A percentile compares a stretch with the other conserved stretches of the same genome.
Evolutionary conservation across 805 yeast species (phyloP).

Genomic region (Candida xyloterini): DNA sequence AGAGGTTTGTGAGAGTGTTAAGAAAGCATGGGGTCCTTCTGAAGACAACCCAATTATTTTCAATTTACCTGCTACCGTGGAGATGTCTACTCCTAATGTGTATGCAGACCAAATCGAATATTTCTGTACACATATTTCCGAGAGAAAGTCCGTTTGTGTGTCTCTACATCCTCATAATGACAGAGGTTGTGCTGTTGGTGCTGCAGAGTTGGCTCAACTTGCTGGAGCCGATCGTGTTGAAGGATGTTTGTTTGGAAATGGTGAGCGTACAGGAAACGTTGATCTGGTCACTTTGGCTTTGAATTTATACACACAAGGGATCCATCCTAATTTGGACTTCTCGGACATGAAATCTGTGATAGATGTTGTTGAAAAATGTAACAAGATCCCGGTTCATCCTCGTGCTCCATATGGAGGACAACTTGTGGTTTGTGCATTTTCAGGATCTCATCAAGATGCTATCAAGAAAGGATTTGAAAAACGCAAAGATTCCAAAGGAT

Average conservation of each 20-base stretch:
- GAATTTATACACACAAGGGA: conserved; percentile 76
- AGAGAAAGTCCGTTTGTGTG: conserved; percentile 66
- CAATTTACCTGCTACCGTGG: conserved; percentile 80
- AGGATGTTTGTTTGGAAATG: conserved; percentile 80
- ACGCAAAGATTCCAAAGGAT: conserved; percentile 32
- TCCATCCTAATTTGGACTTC: conserved; percentile 67
- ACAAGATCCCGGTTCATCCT: conserved; percentile 69
- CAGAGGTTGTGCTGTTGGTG: conserved; percentile 85
- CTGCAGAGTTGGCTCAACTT: conserved; percentile 68
- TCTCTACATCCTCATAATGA: conserved; percentile 80
- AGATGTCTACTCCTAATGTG: conserved; percentile 69
- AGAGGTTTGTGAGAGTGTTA: conserved; percentile 76
- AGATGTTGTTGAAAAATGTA: conserved; percentile 70
- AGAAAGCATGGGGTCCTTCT: conserved; percentile 74
- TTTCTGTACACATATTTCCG: conserved; percentile 61
- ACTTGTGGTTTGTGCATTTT: conserved; percentile 73
- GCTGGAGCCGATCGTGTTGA: conserved; percentile 86
- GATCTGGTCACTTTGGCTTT: conserved; percentile 73
- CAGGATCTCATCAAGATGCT: conserved; percentile 49
- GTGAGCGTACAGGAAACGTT: conserved; percentile 84
- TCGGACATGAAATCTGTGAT: conserved; percentile 65
- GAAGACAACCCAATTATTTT: conserved; percentile 69
- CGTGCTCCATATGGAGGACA: conserved; percentile 83
- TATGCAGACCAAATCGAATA: conserved; percentile 82
- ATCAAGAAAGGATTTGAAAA: conserved; percentile 38